Percentiles rank a stretch among this genome's conserved stretches.
These are phyloP conservation scores for Medakamo hakoo DNA, from an alignment of 139 green algal genomes.

Conservation along the genomic window DNA sequence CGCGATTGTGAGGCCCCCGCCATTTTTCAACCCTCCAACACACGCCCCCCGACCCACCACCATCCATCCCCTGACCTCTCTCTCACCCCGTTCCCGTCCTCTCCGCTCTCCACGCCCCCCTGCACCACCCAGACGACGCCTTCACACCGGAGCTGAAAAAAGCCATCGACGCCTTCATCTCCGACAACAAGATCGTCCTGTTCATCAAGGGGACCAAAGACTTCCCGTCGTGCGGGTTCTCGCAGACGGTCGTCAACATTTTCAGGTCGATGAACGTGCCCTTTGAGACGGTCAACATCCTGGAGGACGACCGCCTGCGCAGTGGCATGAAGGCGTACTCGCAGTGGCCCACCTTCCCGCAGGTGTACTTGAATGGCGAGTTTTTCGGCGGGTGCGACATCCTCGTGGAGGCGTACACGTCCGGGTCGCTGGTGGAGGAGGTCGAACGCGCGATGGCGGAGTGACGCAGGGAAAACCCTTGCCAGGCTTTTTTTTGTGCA, in stretches of 20 bases:
- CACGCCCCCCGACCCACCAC: no score
- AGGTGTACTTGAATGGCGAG: slow-evolving; percentile 89
- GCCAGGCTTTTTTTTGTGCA: neutral
- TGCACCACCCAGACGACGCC: no score
- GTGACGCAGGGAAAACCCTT: neutral
- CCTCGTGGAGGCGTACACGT: slow-evolving; percentile 47
- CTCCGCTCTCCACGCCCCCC: no score
- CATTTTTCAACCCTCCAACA: no score
- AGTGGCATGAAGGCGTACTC: slow-evolving; percentile 70
- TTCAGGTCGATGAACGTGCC: neutral
- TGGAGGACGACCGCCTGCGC: slow-evolving; percentile 69
- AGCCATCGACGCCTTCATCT: slow-evolving; percentile 4
- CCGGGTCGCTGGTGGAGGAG: neutral
- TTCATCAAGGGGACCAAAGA: slow-evolving; percentile 82
- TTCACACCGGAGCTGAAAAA: slow-evolving; percentile 33
- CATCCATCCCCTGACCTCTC: no score
- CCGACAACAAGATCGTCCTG: slow-evolving; percentile 21
- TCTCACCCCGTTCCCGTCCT: no score
- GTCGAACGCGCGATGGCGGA: neutral
- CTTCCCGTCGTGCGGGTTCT: slow-evolving; percentile 92
- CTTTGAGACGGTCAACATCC: slow-evolving; percentile 79
- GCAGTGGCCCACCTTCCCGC: slow-evolving; percentile 77
- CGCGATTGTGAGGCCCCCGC: no score
- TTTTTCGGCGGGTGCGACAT: slow-evolving; percentile 96
- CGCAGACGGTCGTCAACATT: slow-evolving; percentile 69